These are phyloP conservation scores for Pholiota molesta DNA, from an alignment of 768 basidiomycete species.

Conservation along the genomic window DNA sequence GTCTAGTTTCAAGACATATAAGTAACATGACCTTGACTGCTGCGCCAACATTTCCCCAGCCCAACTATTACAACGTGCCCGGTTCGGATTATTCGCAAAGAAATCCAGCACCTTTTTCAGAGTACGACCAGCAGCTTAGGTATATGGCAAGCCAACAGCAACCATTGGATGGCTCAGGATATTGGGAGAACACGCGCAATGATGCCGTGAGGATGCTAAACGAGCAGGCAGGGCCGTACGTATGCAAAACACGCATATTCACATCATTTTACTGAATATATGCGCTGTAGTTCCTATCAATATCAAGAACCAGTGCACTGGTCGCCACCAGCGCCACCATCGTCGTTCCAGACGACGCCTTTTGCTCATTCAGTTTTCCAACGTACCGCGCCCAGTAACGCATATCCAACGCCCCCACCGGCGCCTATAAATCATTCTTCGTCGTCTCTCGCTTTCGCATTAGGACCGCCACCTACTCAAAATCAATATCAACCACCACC, in stretches of 20 bases:
- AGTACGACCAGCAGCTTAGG: slow-evolving; percentile 64
- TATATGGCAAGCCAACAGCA: slow-evolving; percentile 55
- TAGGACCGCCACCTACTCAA: slow-evolving; percentile 42
- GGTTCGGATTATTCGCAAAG: slow-evolving; percentile 35
- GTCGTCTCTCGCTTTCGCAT: slow-evolving; percentile 76
- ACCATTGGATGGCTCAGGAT: slow-evolving; percentile 50
- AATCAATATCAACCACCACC: slow-evolving; percentile 7
- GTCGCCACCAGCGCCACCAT: slow-evolving; percentile 43
- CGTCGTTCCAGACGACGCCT: slow-evolving; percentile 54
- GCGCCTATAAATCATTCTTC: slow-evolving; percentile 66
- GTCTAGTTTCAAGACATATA: slow-evolving; percentile 67
- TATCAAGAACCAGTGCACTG: slow-evolving; percentile 47
- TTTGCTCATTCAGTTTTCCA: slow-evolving; percentile 72
- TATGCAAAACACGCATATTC: slow-evolving; percentile 27
- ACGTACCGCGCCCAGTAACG: slow-evolving; percentile 56
- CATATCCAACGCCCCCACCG: slow-evolving; percentile 76
- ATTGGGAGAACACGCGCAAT: slow-evolving; percentile 67
- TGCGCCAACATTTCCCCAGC: slow-evolving; percentile 64
- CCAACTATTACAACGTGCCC: slow-evolving; percentile 48
- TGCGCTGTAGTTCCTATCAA: slow-evolving; percentile 39
- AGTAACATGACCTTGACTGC: slow-evolving; percentile 59
- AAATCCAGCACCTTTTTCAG: slow-evolving; percentile 61
- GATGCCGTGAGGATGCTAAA: slow-evolving; percentile 64
- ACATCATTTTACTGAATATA: slow-evolving; percentile 19
- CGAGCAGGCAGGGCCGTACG: slow-evolving; percentile 54